These are phyloP conservation scores for Candida suzukii DNA, from an alignment of 805 yeast species.

Conservation along the genomic window DNA sequence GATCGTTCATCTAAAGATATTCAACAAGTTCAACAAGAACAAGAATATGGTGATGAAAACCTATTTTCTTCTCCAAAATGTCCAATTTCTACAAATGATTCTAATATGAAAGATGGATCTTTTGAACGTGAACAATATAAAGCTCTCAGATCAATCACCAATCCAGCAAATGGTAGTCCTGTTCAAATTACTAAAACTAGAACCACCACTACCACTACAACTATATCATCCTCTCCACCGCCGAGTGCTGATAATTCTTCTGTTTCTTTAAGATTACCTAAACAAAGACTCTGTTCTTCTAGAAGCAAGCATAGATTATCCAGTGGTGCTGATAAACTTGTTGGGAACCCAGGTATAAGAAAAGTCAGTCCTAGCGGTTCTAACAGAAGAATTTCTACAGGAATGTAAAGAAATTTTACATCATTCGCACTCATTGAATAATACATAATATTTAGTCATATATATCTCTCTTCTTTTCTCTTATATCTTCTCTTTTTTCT, in stretches of 20 bases:
- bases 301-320: conserved; percentile 16
- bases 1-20: background rate
- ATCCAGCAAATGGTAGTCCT: conserved; percentile 27
- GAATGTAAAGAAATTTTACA: conserved; percentile 5
- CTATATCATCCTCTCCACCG: conserved; percentile 23
- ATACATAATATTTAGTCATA: no score
- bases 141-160: conserved; percentile 27
- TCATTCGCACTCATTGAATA: no score
- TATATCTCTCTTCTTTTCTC: no score
- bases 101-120: background rate
- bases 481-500: no score
- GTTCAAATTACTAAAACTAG: conserved; percentile 34
- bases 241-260: conserved; percentile 9
- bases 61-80: conserved; percentile 1
- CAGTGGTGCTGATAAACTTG: conserved; percentile 21
- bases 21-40: background rate
- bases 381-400: conserved; percentile 16
- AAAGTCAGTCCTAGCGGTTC: conserved; percentile 21
- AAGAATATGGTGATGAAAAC: conserved; percentile 1
- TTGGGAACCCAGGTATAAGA: conserved; percentile 29
- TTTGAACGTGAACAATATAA: conserved; percentile 26
- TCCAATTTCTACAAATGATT: conserved; percentile 7
- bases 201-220: conserved; percentile 43
- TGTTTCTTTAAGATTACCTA: conserved; percentile 16
- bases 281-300: conserved; percentile 21